Conservation (phyloP, 2,329 filamentous ascomycete species). For the Colletotrichum liriopes region DNA sequence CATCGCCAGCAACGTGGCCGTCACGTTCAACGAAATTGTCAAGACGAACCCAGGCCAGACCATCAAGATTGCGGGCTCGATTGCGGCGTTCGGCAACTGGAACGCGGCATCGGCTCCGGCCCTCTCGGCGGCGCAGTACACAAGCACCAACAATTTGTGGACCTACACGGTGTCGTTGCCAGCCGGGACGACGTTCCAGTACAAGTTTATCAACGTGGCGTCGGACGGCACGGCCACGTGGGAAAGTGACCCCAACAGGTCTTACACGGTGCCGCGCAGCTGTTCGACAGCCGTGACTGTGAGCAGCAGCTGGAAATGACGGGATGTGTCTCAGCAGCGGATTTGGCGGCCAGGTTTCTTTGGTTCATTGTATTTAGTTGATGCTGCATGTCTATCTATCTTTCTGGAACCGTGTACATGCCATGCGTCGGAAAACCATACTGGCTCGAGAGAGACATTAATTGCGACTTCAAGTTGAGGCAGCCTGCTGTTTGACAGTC, state of each 20-base stretch:
- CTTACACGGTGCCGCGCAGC: slow-evolving; percentile 51
- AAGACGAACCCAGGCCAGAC: slow-evolving; percentile 64
- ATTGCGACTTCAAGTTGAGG: neutral
- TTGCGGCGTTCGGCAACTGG: slow-evolving; percentile 58
- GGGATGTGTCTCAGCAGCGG: neutral
- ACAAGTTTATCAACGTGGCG: slow-evolving; percentile 74
- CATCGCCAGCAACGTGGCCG: slow-evolving; percentile 54
- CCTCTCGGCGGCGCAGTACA: slow-evolving; percentile 69
- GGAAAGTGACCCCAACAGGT: slow-evolving; percentile 69
- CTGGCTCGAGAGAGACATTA: too few relatives aligned
- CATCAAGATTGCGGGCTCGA: slow-evolving; percentile 63
- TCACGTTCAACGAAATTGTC: slow-evolving; percentile 60
- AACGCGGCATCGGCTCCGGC: slow-evolving; percentile 60
- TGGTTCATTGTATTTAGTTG: neutral
- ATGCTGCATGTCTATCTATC: neutral
- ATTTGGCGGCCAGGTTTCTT: too few relatives aligned
- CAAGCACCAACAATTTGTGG: slow-evolving; percentile 69
- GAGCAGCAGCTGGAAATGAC: slow-evolving; percentile 48
- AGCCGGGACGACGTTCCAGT: slow-evolving; percentile 68
- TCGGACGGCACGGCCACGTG: slow-evolving; percentile 66
- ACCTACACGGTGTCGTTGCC: slow-evolving; percentile 64
- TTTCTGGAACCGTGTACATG: neutral
- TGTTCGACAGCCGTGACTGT: slow-evolving; percentile 46
- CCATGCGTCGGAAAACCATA: too few relatives aligned
- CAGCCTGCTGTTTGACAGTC: neutral